Percentiles rank a stretch among this genome's conserved stretches.
Evolutionary conservation across 2,329 filamentous ascomycete genomes (phyloP).

Genomic region (Raffaelea albimanens): DNA sequence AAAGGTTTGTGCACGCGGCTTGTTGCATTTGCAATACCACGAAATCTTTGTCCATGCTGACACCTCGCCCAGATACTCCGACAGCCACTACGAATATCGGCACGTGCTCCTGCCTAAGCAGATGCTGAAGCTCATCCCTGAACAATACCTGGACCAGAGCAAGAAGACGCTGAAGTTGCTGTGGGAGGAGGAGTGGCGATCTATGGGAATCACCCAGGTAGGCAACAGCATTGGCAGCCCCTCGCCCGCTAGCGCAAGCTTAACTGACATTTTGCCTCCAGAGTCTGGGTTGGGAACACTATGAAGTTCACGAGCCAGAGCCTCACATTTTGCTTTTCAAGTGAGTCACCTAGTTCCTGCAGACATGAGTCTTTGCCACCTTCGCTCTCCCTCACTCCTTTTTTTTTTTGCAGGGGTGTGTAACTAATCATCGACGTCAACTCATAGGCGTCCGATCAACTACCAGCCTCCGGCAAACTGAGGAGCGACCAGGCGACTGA

Average conservation of each 20-base stretch:
- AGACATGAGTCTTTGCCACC: too few species aligned
- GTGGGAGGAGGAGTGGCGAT: conserved; percentile 98
- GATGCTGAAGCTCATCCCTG: conserved; percentile 94
- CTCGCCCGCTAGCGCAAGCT: not conserved
- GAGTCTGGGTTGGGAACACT: conserved; percentile 99
- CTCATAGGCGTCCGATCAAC: conserved; percentile 66
- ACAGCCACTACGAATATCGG: conserved; percentile 89
- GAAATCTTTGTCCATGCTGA: conserved; percentile 6
- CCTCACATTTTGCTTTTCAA: conserved; percentile 98
- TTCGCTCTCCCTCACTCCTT: not conserved
- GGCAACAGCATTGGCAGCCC: not conserved
- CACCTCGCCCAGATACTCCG: conserved; percentile 64
- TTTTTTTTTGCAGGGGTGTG: not conserved
- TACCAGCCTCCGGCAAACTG: conserved; percentile 56
- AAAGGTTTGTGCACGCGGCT: conserved; percentile 52
- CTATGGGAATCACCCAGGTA: conserved; percentile 94
- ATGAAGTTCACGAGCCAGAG: conserved; percentile 97
- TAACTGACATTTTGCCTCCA: conserved; percentile 25
- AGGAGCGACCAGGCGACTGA: too few species aligned
- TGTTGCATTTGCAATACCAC: not conserved
- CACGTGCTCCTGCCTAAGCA: conserved; percentile 96
- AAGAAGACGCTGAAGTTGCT: conserved; percentile 92
- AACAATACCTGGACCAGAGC: conserved; percentile 52
- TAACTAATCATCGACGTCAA: not conserved
- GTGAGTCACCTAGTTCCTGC: conserved; percentile 41